A percentile compares a stretch with the other conserved stretches of the same genome.
phyloP scores from a whole-genome alignment of 1,139 yeast genomes.

The Diutina catenulata region DNA sequence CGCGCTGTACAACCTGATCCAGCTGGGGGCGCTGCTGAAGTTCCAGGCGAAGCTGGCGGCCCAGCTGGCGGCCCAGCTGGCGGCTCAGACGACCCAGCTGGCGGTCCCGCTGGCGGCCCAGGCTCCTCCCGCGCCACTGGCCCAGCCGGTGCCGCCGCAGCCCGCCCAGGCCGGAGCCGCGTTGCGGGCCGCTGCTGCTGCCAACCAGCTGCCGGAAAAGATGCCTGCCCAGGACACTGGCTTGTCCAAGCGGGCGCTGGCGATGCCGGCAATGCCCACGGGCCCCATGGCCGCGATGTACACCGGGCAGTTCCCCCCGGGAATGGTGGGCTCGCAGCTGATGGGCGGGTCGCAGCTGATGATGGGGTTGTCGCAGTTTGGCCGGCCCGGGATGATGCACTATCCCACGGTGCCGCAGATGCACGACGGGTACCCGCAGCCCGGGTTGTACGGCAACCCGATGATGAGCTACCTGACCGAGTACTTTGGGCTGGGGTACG shows the following conservation, averaged over 20 bases:
- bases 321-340: constrained; percentile 1
- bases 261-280: constrained; percentile 4
- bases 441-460: constrained; percentile 3
- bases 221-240: constrained; percentile 1
- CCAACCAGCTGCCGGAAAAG: background rate
- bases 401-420: background rate
- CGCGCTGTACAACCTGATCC: constrained; percentile 5
- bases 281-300: no score
- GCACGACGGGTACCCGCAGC: constrained; percentile 1
- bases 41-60: no score
- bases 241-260: constrained; percentile 3
- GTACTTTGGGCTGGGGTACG: constrained; percentile 4
- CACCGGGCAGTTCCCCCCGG: background rate
- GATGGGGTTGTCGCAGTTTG: background rate
- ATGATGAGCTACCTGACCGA: constrained; percentile 4
- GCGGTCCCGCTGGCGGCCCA: constrained; percentile 4
- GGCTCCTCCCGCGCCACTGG: background rate
- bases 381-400: background rate
- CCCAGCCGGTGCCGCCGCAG: constrained; percentile 4
- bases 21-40: constrained; percentile 4
- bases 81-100: constrained; percentile 2
- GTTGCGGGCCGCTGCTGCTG: constrained; percentile 4
- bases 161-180: constrained; percentile 5
- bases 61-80: background rate
- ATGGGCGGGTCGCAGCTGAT: no score